These are phyloP conservation scores for Nemania diffusa DNA, from an alignment of 2,329 filamentous ascomycete genomes.

Conservation along the genomic window DNA sequence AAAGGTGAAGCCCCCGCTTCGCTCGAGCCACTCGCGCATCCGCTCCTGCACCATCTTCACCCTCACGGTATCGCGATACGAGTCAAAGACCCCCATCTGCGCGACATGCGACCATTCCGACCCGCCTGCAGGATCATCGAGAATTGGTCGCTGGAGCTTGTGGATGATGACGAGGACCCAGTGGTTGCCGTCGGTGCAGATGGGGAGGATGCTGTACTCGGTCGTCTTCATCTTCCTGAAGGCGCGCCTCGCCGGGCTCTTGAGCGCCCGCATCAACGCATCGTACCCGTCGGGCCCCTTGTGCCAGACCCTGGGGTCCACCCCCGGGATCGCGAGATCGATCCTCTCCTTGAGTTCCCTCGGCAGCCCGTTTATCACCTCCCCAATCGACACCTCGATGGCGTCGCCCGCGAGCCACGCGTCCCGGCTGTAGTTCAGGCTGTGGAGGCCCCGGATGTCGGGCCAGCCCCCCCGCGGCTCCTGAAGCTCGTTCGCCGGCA, in stretches of 20 bases:
- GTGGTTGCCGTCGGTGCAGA: slow-evolving; percentile 33
- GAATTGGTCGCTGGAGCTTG: slow-evolving; percentile 20
- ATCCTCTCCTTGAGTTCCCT: slow-evolving; percentile 25
- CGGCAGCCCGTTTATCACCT: slow-evolving; percentile 26
- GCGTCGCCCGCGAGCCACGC: slow-evolving; percentile 36
- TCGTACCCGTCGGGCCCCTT: background rate
- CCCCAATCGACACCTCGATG: slow-evolving; percentile 32
- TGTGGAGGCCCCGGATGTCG: slow-evolving; percentile 37
- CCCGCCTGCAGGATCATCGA: background rate
- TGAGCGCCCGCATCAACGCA: background rate
- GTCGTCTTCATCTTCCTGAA: slow-evolving; percentile 15
- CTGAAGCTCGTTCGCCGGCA: slow-evolving; percentile 3
- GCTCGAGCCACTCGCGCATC: slow-evolving; percentile 16
- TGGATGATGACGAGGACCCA: slow-evolving; percentile 41
- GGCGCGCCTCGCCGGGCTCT: background rate
- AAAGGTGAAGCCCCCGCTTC: slow-evolving; percentile 21
- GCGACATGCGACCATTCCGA: slow-evolving; percentile 30
- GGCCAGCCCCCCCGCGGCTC: slow-evolving; percentile 29
- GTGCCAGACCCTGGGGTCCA: slow-evolving; percentile 10
- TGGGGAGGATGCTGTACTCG: slow-evolving; percentile 40
- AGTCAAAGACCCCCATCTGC: slow-evolving; percentile 38
- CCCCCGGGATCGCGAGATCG: slow-evolving; percentile 13
- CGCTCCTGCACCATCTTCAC: background rate
- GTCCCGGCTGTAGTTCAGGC: slow-evolving; percentile 33
- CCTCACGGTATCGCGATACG: background rate